phyloP scores from a whole-genome alignment of 2,329 filamentous ascomycete species.

The Chrysoporthe deuterocubensis region DNA sequence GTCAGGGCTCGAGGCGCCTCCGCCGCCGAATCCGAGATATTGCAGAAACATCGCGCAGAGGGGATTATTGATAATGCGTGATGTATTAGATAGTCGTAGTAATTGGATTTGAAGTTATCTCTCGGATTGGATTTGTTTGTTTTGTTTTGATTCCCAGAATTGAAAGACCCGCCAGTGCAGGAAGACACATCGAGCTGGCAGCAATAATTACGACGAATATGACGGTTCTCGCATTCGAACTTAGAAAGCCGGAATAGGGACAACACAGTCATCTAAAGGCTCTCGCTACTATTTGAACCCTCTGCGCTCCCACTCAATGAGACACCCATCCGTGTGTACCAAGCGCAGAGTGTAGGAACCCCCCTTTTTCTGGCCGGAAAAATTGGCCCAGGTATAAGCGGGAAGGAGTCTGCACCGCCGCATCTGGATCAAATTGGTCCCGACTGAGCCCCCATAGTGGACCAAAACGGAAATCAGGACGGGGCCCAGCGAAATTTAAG shows the following conservation, averaged over 20 bases:
- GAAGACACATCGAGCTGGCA: neutral
- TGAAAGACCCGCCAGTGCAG: neutral
- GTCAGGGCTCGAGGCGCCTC: neutral
- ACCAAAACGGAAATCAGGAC: neutral
- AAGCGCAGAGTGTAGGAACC: neutral
- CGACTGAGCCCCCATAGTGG: neutral
- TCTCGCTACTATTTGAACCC: neutral
- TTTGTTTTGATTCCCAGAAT: too few relatives aligned
- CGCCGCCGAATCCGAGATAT: slow-evolving; percentile 3
- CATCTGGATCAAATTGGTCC: neutral
- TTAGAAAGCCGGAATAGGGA: neutral
- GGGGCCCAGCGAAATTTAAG: too few relatives aligned
- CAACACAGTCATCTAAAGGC: neutral
- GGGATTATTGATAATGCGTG: neutral
- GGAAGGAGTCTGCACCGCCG: neutral
- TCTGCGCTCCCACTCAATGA: neutral
- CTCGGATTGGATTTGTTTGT: neutral
- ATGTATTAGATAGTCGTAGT: neutral
- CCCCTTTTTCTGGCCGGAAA: neutral
- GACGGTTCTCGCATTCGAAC: neutral
- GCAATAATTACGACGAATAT: too few relatives aligned
- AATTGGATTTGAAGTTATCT: neutral
- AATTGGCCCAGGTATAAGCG: too few relatives aligned
- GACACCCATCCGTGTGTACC: neutral
- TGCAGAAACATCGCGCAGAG: neutral